These are phyloP conservation scores for Coemansia erecta DNA, from an alignment of 192 early-diverging fungal genomes.

Conservation along the genomic window DNA sequence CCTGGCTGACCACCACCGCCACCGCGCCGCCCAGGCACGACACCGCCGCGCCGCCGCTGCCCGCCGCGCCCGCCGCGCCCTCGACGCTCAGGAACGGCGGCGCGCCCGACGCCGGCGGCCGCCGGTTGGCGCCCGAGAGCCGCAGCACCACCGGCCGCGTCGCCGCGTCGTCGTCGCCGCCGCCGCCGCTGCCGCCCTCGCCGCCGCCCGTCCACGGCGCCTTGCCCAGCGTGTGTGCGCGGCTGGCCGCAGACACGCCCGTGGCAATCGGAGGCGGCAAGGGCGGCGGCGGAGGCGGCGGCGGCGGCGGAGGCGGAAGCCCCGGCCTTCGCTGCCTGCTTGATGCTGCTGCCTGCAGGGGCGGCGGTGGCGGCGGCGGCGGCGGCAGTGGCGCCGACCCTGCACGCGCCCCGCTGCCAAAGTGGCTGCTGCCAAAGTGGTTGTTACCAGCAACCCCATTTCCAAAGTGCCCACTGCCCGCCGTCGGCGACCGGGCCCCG, in stretches of 20 bases:
- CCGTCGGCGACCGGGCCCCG: background rate
- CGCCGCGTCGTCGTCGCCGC: constrained; percentile 28
- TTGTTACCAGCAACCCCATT: no score
- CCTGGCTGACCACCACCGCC: constrained; percentile 34
- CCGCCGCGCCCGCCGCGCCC: background rate
- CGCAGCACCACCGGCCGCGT: constrained; percentile 26
- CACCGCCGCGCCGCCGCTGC: constrained; percentile 9
- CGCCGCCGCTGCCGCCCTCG: no score
- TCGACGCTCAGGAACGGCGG: constrained; percentile 39
- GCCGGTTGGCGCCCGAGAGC: constrained; percentile 27
- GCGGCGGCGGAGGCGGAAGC: constrained; percentile 20
- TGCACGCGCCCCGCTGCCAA: background rate
- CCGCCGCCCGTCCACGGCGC: background rate
- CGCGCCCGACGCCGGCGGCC: constrained; percentile 36
- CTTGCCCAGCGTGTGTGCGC: background rate
- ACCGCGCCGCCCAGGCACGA: constrained; percentile 40
- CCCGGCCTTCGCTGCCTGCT: constrained; percentile 3
- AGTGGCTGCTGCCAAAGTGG: no score
- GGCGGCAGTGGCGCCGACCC: constrained; percentile 18
- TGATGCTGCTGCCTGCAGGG: constrained; percentile 2
- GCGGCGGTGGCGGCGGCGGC: constrained; percentile 24
- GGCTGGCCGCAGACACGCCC: background rate
- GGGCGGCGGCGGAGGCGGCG: constrained; percentile 14
- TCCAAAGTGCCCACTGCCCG: no score
- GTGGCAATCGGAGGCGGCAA: background rate